phyloP scores from a whole-genome alignment of 2,329 filamentous ascomycete genomes.

The Huntiella omanensis region DNA sequence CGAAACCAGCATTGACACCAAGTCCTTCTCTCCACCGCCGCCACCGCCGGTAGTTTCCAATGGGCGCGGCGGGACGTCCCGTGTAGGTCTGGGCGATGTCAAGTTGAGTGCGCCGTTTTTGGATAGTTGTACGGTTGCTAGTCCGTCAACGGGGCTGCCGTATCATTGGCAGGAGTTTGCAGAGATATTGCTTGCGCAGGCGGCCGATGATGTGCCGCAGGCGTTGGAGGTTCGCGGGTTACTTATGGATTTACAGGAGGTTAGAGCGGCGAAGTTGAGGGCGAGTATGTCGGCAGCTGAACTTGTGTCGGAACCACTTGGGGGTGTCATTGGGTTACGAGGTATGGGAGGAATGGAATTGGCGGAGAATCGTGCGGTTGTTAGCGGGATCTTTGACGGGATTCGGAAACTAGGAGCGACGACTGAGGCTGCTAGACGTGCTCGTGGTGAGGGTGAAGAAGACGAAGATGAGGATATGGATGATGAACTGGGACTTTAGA shows the following conservation, averaged over 20 bases:
- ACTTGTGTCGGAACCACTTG: conserved; percentile 31
- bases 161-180: conserved; percentile 93
- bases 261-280: conserved; percentile 74
- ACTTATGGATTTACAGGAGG: conserved; percentile 67
- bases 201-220: conserved; percentile 60
- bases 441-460: conserved; percentile 50
- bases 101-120: conserved; percentile 56
- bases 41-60: conserved; percentile 26
- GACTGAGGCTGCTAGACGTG: conserved; percentile 56
- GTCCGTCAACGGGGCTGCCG: conserved; percentile 53
- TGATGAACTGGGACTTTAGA: conserved; percentile 7
- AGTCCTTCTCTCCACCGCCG: conserved; percentile 61
- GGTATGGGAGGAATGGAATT: conserved; percentile 90
- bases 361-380: conserved; percentile 67
- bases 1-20: conserved; percentile 54
- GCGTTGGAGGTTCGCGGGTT: conserved; percentile 57
- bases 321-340: conserved; percentile 46
- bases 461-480: conserved; percentile 37
- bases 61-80: conserved; percentile 30
- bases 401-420: conserved; percentile 68
- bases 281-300: conserved; percentile 55
- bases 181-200: conserved; percentile 70
- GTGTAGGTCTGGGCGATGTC: conserved; percentile 18
- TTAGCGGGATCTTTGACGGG: conserved; percentile 72
- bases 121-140: conserved; percentile 50